Conservation (phyloP, 2,329 filamentous ascomycete species). For the Talaromyces funiculosus region DNA sequence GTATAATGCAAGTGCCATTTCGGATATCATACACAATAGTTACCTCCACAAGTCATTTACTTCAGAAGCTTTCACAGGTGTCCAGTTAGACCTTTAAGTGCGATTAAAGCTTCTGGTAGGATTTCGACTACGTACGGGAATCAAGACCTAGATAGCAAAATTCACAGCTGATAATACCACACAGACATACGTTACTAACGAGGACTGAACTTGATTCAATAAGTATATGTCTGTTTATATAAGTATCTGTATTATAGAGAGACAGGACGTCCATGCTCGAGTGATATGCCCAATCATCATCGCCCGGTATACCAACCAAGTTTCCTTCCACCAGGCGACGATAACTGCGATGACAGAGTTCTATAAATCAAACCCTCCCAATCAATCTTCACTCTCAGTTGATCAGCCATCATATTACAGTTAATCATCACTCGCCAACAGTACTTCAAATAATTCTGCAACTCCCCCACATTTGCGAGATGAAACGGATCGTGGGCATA, state of each 20-base stretch:
- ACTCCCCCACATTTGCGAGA: conserved; percentile 17
- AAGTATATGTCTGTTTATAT: neutral
- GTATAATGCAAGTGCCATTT: neutral
- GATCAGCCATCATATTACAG: conserved; percentile 21
- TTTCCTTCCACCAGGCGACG: neutral
- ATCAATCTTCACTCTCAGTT: conserved; percentile 16
- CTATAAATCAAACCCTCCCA: conserved; percentile 9
- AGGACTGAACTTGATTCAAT: no score
- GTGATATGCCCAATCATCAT: neutral
- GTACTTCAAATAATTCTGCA: conserved; percentile 23
- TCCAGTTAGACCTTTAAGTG: no score
- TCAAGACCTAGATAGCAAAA: neutral
- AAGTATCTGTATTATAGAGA: neutral
- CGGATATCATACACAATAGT: no score
- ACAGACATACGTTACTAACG: no score
- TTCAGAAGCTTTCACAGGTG: neutral
- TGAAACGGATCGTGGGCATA: conserved; percentile 15
- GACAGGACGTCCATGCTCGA: neutral
- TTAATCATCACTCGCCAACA: conserved; percentile 25
- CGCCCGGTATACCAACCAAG: no score
- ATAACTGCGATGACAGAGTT: neutral
- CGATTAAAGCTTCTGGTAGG: neutral
- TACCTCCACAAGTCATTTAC: neutral
- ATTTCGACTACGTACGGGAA: neutral
- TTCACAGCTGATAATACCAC: neutral